A percentile compares a stretch with the other conserved stretches of the same genome.
Evolutionary conservation across 345 rosid genomes (phyloP).

Genomic region (Garcia nutans): DNA sequence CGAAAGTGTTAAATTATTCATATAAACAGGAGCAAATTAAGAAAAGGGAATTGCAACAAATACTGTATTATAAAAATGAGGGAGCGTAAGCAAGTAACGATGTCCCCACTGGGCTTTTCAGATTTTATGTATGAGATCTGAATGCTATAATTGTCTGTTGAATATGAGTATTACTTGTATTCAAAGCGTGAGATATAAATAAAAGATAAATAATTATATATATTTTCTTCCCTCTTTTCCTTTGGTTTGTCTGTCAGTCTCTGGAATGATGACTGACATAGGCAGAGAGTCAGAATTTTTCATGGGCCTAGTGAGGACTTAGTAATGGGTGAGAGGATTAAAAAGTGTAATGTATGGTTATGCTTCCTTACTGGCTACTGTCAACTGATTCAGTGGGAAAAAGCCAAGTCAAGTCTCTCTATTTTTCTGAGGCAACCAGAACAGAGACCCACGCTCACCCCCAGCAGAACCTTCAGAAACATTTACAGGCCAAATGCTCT

Average conservation of each 20-base stretch:
- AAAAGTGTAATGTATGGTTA: neutral
- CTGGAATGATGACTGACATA: conserved; percentile 15
- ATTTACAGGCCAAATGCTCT: conserved; percentile 9
- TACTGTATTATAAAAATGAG: too few species aligned
- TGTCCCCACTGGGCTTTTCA: neutral
- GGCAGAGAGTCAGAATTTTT: conserved; percentile 12
- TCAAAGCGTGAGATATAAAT: neutral
- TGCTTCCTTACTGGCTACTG: conserved; percentile 5
- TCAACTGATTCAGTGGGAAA: conserved; percentile 16
- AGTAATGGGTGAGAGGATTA: conserved; percentile 6
- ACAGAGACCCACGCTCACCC: conserved; percentile 32
- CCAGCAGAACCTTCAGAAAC: conserved; percentile 30
- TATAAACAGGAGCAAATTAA: neutral
- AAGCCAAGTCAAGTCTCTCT: conserved; percentile 16
- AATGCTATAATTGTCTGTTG: neutral
- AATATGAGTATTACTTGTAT: neutral
- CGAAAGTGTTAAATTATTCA: neutral
- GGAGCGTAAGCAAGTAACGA: too few species aligned
- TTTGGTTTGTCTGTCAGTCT: neutral
- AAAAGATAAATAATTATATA: too few species aligned
- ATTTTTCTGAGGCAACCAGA: conserved; percentile 12
- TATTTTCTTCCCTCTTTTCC: neutral
- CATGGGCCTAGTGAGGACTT: neutral
- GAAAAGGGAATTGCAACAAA: too few species aligned
- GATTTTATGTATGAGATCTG: neutral